These are phyloP conservation scores for Phytophthora ohioensis DNA, from an alignment of 352 stramenopile species.

Conservation along the genomic window DNA sequence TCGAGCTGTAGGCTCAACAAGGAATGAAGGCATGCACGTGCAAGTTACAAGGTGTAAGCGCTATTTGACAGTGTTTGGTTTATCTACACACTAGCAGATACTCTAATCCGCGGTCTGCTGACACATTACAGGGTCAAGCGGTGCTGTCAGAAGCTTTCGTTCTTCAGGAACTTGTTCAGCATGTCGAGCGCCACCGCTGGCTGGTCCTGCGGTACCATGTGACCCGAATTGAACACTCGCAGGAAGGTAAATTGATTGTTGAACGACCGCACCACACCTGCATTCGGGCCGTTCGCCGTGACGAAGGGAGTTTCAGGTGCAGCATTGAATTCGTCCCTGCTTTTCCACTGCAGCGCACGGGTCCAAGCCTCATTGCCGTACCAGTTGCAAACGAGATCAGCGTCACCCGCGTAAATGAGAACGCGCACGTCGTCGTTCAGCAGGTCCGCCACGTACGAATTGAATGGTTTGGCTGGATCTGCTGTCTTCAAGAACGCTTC, in stretches of 20 bases:
- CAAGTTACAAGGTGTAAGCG: background rate
- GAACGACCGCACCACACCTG: constrained; percentile 42
- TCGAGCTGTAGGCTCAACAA: background rate
- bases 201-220: constrained; percentile 67
- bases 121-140: constrained; percentile 3
- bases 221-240: constrained; percentile 59
- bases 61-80: constrained; percentile 23
- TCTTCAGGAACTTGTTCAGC: constrained; percentile 70
- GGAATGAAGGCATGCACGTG: background rate
- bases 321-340: constrained; percentile 83
- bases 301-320: constrained; percentile 39
- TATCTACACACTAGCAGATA: constrained; percentile 25
- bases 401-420: constrained; percentile 96
- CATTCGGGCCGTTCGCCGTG: constrained; percentile 15
- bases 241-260: constrained; percentile 61
- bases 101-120: constrained; percentile 1
- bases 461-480: constrained; percentile 93
- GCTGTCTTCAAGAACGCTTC: constrained; percentile 70
- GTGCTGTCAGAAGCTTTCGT: constrained; percentile 26
- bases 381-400: constrained; percentile 96
- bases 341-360: constrained; percentile 90
- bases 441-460: constrained; percentile 83
- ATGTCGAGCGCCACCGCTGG: constrained; percentile 59
- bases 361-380: constrained; percentile 95
- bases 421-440: constrained; percentile 77